These are phyloP conservation scores for Silene conica DNA, from an alignment of 148 eudicot species.

Conservation along the genomic window DNA sequence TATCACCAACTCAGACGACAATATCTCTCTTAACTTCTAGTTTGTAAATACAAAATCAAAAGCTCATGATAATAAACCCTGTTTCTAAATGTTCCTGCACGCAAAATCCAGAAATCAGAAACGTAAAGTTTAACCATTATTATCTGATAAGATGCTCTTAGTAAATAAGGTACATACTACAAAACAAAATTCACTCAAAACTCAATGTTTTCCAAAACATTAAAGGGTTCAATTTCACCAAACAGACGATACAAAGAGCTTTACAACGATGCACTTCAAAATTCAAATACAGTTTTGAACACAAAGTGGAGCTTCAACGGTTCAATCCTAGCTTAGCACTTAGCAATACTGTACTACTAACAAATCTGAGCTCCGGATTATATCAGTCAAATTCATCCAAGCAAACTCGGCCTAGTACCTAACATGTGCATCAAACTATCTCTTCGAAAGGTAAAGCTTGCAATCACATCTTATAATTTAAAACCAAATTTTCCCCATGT, in stretches of 20 bases:
- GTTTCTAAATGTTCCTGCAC: constrained; percentile 18
- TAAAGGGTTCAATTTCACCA: not conserved
- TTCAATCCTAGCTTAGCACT: not conserved
- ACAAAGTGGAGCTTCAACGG: not conserved
- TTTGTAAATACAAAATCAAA: constrained; percentile 16
- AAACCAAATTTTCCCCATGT: not conserved
- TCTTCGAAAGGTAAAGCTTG: not conserved
- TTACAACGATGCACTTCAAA: not conserved
- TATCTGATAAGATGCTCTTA: not conserved
- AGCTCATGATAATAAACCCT: constrained; percentile 23
- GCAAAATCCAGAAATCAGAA: constrained; percentile 4
- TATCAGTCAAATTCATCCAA: not conserved
- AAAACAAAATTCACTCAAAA: no score
- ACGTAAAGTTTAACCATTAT: constrained; percentile 5
- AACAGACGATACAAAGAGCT: not conserved
- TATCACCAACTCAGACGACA: constrained; percentile 14
- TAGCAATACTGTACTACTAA: not conserved
- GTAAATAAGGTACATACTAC: no score
- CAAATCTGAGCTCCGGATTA: not conserved
- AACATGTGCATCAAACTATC: not conserved
- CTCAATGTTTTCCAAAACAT: no score
- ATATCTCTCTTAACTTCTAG: not conserved
- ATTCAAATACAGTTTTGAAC: not conserved
- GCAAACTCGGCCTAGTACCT: not conserved
- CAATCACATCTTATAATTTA: no score